These are phyloP conservation scores for carrot (Daucus carota) DNA, from an alignment of 129 eudicot species.

Conservation along the genomic window DH1_v3.0 NC_030382.2:39821001-39821500, in stretches of 20 bases:
- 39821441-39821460: slow-evolving; percentile 22
- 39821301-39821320: slow-evolving; percentile 19
- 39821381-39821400: slow-evolving; percentile 18
- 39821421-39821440: slow-evolving; percentile 42
- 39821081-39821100: slow-evolving; percentile 29
- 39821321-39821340: slow-evolving; percentile 22
- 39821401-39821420: slow-evolving; percentile 32
- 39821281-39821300: slow-evolving; percentile 23
- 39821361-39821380: slow-evolving; percentile 7
- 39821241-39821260: slow-evolving; percentile 15
- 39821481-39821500: slow-evolving; percentile 11
- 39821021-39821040: slow-evolving; percentile 55
- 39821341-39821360: slow-evolving; percentile 25
- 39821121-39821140: slow-evolving; percentile 34
- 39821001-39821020: slow-evolving; percentile 65
- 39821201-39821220: slow-evolving; percentile 24
- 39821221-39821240: background rate
- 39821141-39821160: slow-evolving; percentile 33
- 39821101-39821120: slow-evolving; percentile 34
- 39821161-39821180: slow-evolving; percentile 41
- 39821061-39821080: slow-evolving; percentile 41
- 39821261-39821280: slow-evolving; percentile 13
- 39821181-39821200: slow-evolving; percentile 37
- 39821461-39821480: slow-evolving; percentile 16
- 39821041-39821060: slow-evolving; percentile 71